A percentile compares a stretch with the other conserved stretches of the same genome.
phyloP scores from a whole-genome alignment of 345 rosid genomes.

The Conringia planisiliqua region DNA sequence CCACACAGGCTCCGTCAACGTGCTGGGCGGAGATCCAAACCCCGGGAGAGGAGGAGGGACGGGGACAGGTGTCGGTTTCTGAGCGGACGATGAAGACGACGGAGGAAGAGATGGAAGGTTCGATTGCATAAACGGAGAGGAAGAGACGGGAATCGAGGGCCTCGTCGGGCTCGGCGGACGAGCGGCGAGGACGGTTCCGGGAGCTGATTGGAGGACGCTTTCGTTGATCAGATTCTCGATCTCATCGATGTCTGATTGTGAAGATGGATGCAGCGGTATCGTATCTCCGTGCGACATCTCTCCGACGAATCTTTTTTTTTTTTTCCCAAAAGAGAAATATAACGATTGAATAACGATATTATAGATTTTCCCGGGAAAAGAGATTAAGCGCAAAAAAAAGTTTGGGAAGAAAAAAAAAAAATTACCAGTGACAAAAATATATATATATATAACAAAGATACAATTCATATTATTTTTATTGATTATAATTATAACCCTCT shows the following conservation, averaged over 20 bases:
- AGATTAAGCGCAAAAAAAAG: not conserved
- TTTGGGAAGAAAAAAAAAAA: too few relatives aligned
- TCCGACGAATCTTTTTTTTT: not conserved
- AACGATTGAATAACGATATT: too few relatives aligned
- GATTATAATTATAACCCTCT: too few relatives aligned
- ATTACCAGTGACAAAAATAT: too few relatives aligned
- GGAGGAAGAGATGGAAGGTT: slow-evolving; percentile 50
- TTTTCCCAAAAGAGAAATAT: too few relatives aligned
- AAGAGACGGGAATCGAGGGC: slow-evolving; percentile 70
- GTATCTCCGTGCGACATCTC: slow-evolving; percentile 82
- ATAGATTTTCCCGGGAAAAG: slow-evolving; percentile 15
- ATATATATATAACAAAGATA: too few relatives aligned
- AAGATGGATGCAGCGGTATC: slow-evolving; percentile 68
- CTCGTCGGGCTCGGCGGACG: slow-evolving; percentile 79
- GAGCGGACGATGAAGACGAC: slow-evolving; percentile 16
- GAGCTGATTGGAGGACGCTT: slow-evolving; percentile 63
- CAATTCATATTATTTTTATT: too few relatives aligned
- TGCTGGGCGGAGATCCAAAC: slow-evolving; percentile 61
- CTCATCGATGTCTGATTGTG: slow-evolving; percentile 99
- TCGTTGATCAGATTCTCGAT: slow-evolving; percentile 87
- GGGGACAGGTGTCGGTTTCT: slow-evolving; percentile 42
- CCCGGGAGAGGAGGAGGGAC: slow-evolving; percentile 41
- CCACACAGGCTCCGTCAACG: slow-evolving; percentile 95
- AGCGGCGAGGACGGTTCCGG: slow-evolving; percentile 79
- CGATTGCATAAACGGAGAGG: slow-evolving; percentile 68